A percentile compares a stretch with the other conserved stretches of the same genome.
phyloP scores from a whole-genome alignment of 169 alveolate species.

The Cryptosporidium sp. region DNA sequence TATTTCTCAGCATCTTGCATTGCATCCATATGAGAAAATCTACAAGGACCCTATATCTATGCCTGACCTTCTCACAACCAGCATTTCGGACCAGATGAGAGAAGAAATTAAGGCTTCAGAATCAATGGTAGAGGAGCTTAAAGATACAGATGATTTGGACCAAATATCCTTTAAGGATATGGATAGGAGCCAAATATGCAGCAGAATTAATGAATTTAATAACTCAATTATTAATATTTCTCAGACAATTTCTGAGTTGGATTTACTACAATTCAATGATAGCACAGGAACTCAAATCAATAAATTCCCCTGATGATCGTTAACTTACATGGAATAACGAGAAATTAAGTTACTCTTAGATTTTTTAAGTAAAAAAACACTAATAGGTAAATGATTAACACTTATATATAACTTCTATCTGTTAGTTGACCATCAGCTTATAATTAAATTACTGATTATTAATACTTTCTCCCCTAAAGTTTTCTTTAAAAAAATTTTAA shows the following conservation, averaged over 20 bases:
- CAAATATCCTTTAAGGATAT: conserved; percentile 2
- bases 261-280: neutral
- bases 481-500: too few relatives aligned
- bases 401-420: neutral
- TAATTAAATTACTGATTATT: too few relatives aligned
- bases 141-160: neutral
- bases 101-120: conserved; percentile 57
- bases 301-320: neutral
- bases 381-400: neutral
- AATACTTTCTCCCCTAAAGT: neutral
- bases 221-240: conserved; percentile 41
- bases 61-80: conserved; percentile 57
- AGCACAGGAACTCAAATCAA: neutral
- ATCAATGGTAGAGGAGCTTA: neutral
- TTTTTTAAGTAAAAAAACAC: neutral
- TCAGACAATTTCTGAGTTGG: conserved; percentile 52
- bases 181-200: conserved; percentile 17
- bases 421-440: neutral
- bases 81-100: conserved; percentile 56
- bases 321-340: neutral
- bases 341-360: neutral
- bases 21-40: conserved; percentile 65
- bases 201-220: conserved; percentile 62
- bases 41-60: conserved; percentile 70
- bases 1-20: conserved; percentile 39